A percentile compares a stretch with the other conserved stretches of the same genome.
Conservation (phyloP, 2,329 filamentous ascomycete genomes). For the Saccharata proteae region DNA sequence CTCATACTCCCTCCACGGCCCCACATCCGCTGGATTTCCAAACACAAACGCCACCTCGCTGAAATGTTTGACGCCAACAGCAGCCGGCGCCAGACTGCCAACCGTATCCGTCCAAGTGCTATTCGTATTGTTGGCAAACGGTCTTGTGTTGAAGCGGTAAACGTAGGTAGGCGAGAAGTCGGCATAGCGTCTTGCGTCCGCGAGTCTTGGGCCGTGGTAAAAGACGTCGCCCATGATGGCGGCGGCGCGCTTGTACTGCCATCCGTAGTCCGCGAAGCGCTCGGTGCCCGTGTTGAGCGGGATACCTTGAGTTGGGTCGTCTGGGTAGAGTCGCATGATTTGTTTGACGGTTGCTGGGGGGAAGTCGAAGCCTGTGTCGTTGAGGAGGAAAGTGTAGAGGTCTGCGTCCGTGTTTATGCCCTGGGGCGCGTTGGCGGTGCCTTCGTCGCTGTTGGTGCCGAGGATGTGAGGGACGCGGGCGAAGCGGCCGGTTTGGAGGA, state of each 20-base stretch:
- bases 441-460: conserved; percentile 6
- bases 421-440: conserved; percentile 6
- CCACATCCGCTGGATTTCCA: conserved; percentile 1
- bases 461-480: conserved; percentile 6
- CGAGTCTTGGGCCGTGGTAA: conserved; percentile 11
- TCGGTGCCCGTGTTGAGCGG: conserved; percentile 10
- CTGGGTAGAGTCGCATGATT: conserved; percentile 7
- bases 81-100: not conserved
- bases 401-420: conserved; percentile 6
- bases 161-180: not conserved
- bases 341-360: conserved; percentile 1
- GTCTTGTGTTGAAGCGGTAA: conserved; percentile 15
- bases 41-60: conserved; percentile 7
- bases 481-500: conserved; percentile 5
- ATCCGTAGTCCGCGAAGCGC: conserved; percentile 20
- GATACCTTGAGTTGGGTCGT: conserved; percentile 4
- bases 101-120: conserved; percentile 11
- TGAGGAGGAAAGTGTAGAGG: conserved; percentile 2
- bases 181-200: conserved; percentile 15
- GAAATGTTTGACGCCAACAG: conserved; percentile 6
- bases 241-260: conserved; percentile 9
- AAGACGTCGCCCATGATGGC: conserved; percentile 9
- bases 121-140: conserved; percentile 16
- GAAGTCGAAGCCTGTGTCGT: conserved; percentile 3
- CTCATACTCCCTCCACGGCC: conserved; percentile 4